Base-by-base conservation (phyloP, 2,329 filamentous ascomycete species). In the Geosmithia putterillii region DNA sequence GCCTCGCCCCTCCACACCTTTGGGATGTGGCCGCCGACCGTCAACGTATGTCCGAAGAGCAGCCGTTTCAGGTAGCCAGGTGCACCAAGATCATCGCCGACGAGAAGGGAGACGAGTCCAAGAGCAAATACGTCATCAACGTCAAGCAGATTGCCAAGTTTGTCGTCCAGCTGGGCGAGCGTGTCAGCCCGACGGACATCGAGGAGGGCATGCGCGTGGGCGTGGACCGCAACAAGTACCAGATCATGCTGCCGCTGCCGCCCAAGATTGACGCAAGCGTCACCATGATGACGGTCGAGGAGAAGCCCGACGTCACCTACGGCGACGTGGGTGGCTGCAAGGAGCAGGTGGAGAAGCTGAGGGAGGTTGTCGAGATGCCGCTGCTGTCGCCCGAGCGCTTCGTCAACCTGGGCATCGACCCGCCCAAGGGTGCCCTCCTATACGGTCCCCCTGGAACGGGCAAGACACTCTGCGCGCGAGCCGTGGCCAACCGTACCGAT, bases 71-170 rank as follows among this genome's bases (percentile, higher is more conserved):
- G 68, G 92, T 98, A 50, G 92, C 92, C 51, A 78, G 92, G 58
- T 98, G 92, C 74, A 98, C 92, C 47, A 98, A 98, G 75, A 98
- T 98, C 63, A 98, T 98, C 54, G 81, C 88, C 48, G 90, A 96
- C 59, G 89, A 95, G 62, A 90, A 92, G 66, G 64, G 64, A n/a
- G 89, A 96, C 61, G 74, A 86, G 47, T 86, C 94, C 50, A 98
- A 98, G 78, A 94, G 85, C 79, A 98, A 96, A 80, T 98, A 98
- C 71, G 89, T 98, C 57, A 98, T 98, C 76, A 98, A 98, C 67
- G 90, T 98, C 54, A 98, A 98, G 74, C 92, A 98, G 66, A 98
- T 98, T 57, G 92, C 92, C 58, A 98, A 98, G 69, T 98, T 98
- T 57, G 92, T 98, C 42, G 92, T 98, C 51, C 92, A 95, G 65